phyloP scores from a whole-genome alignment of 2,329 filamentous ascomycete genomes.

The Diplodia intermedia region DNA sequence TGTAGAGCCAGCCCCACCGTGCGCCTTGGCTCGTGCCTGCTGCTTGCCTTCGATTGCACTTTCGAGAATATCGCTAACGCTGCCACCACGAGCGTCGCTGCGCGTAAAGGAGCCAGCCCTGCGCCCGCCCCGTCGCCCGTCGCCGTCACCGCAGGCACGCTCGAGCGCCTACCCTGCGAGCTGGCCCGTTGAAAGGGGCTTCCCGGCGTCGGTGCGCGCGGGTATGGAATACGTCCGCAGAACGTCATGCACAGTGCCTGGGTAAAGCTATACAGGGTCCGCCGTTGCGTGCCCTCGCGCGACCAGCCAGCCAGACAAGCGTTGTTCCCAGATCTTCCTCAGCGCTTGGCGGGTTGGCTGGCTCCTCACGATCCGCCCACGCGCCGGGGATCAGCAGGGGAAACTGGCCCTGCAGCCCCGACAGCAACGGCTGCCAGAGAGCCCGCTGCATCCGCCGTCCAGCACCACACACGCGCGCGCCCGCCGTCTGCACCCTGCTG shows the following conservation, averaged over 20 bases:
- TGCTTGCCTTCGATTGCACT: constrained; percentile 16
- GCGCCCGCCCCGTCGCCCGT: constrained; percentile 17
- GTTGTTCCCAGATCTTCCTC: constrained; percentile 7
- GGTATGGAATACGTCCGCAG: neutral
- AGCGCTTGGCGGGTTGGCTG: constrained; percentile 18
- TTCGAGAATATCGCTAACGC: constrained; percentile 10
- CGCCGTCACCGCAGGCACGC: neutral
- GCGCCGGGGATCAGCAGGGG: constrained; percentile 25
- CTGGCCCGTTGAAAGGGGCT: constrained; percentile 13
- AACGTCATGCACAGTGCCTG: constrained; percentile 14
- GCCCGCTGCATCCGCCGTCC: neutral
- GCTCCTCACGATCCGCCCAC: neutral
- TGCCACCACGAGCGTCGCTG: constrained; percentile 18
- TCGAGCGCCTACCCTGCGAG: neutral
- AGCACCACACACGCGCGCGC: neutral
- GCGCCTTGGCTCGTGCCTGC: constrained; percentile 20
- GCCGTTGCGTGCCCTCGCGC: constrained; percentile 11
- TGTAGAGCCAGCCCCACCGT: constrained; percentile 15
- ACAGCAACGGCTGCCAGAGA: neutral
- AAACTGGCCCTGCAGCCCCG: constrained; percentile 8
- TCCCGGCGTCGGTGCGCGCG: constrained; percentile 8
- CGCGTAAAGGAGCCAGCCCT: constrained; percentile 17
- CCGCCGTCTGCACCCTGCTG: neutral
- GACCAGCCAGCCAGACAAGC: neutral
- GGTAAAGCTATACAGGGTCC: constrained; percentile 22